A percentile compares a stretch with the other conserved stretches of the same genome.
These are phyloP conservation scores for Alternaria sp. DNA, from an alignment of 2,329 filamentous ascomycete genomes.

Conservation along the genomic window DNA sequence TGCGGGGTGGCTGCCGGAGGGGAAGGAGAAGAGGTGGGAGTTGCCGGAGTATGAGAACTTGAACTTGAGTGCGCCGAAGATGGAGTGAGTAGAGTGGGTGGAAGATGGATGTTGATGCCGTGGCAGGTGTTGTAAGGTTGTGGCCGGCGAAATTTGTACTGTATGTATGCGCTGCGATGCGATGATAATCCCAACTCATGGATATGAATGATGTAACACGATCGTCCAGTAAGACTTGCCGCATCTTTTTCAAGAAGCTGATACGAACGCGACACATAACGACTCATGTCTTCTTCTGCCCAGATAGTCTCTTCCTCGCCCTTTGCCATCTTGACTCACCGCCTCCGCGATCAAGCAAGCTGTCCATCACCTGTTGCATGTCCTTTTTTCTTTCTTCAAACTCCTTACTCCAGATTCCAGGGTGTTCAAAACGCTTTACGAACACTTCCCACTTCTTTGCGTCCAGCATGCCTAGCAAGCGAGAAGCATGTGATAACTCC, in stretches of 20 bases:
- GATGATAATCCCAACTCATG: not conserved
- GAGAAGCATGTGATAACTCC: not conserved
- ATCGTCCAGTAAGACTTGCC: not conserved
- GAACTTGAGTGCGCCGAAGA: not conserved
- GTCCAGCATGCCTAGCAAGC: not conserved
- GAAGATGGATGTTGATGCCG: not conserved
- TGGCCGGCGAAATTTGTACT: not conserved
- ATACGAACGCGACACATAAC: not conserved
- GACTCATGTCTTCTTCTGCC: not conserved
- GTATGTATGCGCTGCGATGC: not conserved
- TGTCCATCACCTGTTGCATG: not conserved
- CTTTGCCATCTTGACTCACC: not conserved
- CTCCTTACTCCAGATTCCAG: not conserved
- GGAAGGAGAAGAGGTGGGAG: not conserved
- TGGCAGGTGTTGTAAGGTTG: not conserved
- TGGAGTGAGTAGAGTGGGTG: not conserved
- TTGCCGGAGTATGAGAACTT: slow-evolving; percentile 20
- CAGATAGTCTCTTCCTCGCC: not conserved
- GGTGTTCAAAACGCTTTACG: not conserved
- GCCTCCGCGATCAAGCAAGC: not conserved
- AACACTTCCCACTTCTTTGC: not conserved
- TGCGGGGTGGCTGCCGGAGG: not conserved
- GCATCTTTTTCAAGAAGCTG: not conserved
- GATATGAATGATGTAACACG: not conserved
- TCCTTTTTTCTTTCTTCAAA: not conserved